A percentile compares a stretch with the other conserved stretches of the same genome.
Conservation (phyloP, 2,329 filamentous ascomycete genomes). For the Fusarium albidum region DNA sequence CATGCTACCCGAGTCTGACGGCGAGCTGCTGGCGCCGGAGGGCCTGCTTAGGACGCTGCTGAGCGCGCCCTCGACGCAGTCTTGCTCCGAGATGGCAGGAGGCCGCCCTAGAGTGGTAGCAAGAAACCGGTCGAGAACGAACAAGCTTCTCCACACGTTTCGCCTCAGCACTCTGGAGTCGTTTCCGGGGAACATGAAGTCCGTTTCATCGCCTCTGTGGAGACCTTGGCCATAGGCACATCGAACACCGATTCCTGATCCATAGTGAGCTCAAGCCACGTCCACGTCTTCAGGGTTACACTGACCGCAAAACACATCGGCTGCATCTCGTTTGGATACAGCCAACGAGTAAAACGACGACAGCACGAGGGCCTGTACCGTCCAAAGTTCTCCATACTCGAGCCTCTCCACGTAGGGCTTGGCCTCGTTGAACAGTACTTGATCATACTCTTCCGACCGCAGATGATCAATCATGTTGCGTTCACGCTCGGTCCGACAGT, state of each 20-base stretch:
- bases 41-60: constrained; percentile 42
- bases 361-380: constrained; percentile 68
- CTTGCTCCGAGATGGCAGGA: constrained; percentile 67
- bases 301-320: constrained; percentile 68
- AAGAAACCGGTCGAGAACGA: constrained; percentile 70
- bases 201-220: constrained; percentile 64
- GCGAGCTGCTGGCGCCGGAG: constrained; percentile 5
- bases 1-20: constrained; percentile 6
- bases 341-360: constrained; percentile 72
- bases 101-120: constrained; percentile 70
- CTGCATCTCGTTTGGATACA: constrained; percentile 68
- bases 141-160: constrained; percentile 71
- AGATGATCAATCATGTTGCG: constrained; percentile 60
- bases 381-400: constrained; percentile 71
- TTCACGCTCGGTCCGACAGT: constrained; percentile 57
- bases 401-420: constrained; percentile 58
- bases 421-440: constrained; percentile 69
- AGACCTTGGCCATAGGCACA: constrained; percentile 70
- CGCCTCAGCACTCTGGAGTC: constrained; percentile 57
- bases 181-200: constrained; percentile 58
- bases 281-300: neutral
- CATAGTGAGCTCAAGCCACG: constrained; percentile 14
- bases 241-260: constrained; percentile 67
- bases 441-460: constrained; percentile 59
- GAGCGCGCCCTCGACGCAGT: constrained; percentile 63